Evolutionary conservation across 176 grass and related monocot genomes (phyloP).

Genomic region (Oryza officinalis): DNA sequence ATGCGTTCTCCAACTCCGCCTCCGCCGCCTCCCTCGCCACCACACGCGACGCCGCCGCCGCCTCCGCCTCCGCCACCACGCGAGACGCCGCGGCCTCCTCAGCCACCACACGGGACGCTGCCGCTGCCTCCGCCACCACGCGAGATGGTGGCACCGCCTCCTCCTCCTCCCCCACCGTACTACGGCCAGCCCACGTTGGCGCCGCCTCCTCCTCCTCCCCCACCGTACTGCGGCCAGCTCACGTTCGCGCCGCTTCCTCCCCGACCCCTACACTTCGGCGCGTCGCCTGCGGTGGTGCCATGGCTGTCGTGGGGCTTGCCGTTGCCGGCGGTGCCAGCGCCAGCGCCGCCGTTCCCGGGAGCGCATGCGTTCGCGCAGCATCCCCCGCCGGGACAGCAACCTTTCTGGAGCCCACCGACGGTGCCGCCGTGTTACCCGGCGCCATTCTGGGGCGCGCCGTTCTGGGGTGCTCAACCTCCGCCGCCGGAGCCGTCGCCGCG

Average conservation of each 20-base stretch:
- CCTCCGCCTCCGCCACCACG: no score
- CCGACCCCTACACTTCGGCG: neutral
- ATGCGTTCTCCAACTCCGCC: slow-evolving; percentile 30
- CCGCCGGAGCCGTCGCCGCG: neutral
- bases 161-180: neutral
- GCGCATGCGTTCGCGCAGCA: neutral
- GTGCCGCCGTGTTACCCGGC: slow-evolving; percentile 31
- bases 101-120: no score
- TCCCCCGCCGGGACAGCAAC: slow-evolving; percentile 3
- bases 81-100: no score
- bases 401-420: slow-evolving; percentile 9
- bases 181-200: neutral
- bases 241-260: slow-evolving; percentile 7
- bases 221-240: neutral
- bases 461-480: slow-evolving; percentile 12
- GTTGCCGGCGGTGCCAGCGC: neutral
- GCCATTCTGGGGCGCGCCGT: slow-evolving; percentile 37
- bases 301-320: slow-evolving; percentile 44
- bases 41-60: neutral
- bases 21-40: neutral
- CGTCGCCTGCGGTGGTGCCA: neutral
- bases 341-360: neutral
- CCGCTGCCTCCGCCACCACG: no score
- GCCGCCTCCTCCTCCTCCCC: neutral
- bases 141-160: no score